Percentiles rank a stretch among this genome's conserved stretches.
phyloP scores from a whole-genome alignment of 257 asterid species.

The Primulina huaijiensis region DNA sequence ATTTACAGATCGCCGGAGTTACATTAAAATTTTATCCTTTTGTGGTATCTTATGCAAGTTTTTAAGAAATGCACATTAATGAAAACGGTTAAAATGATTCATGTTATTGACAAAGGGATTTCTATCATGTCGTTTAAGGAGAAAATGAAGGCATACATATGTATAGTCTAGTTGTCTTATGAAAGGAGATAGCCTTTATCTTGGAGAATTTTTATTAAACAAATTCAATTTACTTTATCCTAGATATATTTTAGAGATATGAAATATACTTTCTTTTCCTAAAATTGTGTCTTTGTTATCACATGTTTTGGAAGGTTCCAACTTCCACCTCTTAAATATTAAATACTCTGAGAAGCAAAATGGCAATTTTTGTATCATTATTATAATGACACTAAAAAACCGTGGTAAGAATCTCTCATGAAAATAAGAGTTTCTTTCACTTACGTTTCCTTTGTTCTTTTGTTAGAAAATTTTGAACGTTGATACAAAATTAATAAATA shows the following conservation, averaged over 20 bases:
- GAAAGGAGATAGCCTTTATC: not conserved
- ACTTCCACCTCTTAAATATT: not conserved
- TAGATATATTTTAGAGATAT: constrained; percentile 12
- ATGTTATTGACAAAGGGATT: constrained; percentile 19
- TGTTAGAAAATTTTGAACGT: not conserved
- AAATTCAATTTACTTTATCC: not conserved
- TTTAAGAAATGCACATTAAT: not conserved
- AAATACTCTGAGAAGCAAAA: not conserved
- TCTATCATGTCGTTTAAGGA: not conserved
- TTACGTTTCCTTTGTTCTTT: not conserved
- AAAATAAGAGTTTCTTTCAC: not conserved
- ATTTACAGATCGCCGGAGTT: not conserved
- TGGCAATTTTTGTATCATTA: not conserved
- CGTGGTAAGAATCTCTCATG: too few relatives aligned
- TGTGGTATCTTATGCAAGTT: not conserved
- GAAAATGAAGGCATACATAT: not conserved
- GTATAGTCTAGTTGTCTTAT: not conserved
- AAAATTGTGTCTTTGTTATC: not conserved
- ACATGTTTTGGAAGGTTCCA: not conserved
- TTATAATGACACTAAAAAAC: not conserved
- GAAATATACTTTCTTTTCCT: not conserved
- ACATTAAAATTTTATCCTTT: not conserved
- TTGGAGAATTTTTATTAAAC: not conserved
- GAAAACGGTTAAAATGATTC: constrained; percentile 16
- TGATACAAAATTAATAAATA: not conserved